Conservation (phyloP, 495 filamentous ascomycete genomes). For the Gamarada debralockiae region DNA sequence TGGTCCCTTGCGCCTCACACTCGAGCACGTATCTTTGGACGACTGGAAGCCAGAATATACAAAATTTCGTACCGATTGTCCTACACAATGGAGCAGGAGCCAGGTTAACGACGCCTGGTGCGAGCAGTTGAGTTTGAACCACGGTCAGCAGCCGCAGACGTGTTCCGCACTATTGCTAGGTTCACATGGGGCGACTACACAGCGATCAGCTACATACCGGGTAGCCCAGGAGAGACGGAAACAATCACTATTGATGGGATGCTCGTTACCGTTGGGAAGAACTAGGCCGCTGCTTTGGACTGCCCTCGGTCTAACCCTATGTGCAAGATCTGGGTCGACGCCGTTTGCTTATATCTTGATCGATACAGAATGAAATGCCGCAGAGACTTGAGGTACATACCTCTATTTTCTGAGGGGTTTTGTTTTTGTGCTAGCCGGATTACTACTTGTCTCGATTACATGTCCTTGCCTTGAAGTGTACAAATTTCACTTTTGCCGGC, state of each 20-base stretch:
- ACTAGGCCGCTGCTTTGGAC: slow-evolving; percentile 18
- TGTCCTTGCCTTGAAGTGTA: no score
- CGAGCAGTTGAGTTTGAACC: slow-evolving; percentile 17
- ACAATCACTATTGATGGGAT: slow-evolving; percentile 17
- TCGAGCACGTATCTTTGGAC: slow-evolving; percentile 17
- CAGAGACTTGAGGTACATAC: no score
- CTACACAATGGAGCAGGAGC: slow-evolving; percentile 15
- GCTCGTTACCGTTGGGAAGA: slow-evolving; percentile 11
- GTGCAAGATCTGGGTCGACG: no score
- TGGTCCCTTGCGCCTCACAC: slow-evolving; percentile 13
- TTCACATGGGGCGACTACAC: slow-evolving; percentile 21
- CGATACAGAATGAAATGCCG: no score
- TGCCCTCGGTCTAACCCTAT: no score
- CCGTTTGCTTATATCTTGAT: no score
- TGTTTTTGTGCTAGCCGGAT: no score
- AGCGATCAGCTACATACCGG: slow-evolving; percentile 22
- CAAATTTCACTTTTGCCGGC: no score
- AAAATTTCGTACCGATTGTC: slow-evolving; percentile 17
- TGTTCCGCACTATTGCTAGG: slow-evolving; percentile 17
- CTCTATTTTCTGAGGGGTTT: no score
- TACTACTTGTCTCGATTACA: no score
- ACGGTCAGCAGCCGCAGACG: slow-evolving; percentile 13
- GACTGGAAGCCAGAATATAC: slow-evolving; percentile 19
- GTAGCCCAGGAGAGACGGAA: slow-evolving; percentile 12
- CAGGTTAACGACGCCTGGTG: slow-evolving; percentile 12